Evolutionary conservation across 2,329 filamentous ascomycete species (phyloP).

Genomic region (Apiospora marii): DNA sequence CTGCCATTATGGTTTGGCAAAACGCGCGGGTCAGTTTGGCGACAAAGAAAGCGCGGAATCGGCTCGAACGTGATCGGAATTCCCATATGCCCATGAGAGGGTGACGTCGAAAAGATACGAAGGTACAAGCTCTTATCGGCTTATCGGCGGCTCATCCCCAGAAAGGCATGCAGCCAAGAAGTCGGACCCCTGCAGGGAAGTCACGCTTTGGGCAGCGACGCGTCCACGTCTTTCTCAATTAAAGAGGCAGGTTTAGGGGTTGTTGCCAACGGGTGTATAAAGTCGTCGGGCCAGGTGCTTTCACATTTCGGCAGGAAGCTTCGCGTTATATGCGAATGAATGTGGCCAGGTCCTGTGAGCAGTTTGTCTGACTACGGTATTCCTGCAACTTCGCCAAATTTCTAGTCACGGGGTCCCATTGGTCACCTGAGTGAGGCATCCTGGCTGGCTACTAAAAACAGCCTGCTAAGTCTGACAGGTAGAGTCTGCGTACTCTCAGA

Average conservation of each 20-base stretch:
- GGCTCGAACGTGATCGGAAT: conserved; percentile 1
- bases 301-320: background rate
- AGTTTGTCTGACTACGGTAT: background rate
- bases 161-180: conserved; percentile 13
- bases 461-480: background rate
- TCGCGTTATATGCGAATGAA: background rate
- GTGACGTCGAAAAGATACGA: conserved; percentile 34
- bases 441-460: conserved; percentile 1
- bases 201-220: conserved; percentile 37
- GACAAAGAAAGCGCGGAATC: background rate
- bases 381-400: background rate
- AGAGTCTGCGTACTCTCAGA: background rate
- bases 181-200: conserved; percentile 11
- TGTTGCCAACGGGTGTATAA: background rate
- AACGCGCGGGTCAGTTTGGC: background rate
- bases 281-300: background rate
- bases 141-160: conserved; percentile 31
- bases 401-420: background rate
- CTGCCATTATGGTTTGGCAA: background rate
- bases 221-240: conserved; percentile 26
- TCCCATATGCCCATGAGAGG: conserved; percentile 28
- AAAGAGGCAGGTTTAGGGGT: conserved; percentile 1
- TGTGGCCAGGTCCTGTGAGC: background rate
- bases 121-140: conserved; percentile 32
- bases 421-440: background rate